Percentiles rank a stretch among this genome's conserved stretches.
phyloP scores from a whole-genome alignment of 148 eudicot genomes.

The Silene uniflora region DNA sequence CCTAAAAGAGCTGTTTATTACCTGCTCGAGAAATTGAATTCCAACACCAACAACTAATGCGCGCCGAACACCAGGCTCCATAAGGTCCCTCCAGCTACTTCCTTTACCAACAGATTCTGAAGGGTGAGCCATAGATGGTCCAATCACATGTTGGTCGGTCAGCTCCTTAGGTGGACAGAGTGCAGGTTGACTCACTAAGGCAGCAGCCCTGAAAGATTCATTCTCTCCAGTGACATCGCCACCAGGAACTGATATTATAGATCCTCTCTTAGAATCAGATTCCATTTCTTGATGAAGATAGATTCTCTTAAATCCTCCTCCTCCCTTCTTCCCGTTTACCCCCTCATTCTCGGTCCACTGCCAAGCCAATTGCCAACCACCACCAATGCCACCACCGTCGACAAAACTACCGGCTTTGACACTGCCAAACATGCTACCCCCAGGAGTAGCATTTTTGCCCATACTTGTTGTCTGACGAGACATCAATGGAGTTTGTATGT shows the following conservation, averaged over 20 bases:
- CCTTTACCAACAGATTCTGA: constrained; percentile 43
- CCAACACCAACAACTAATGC: constrained; percentile 55
- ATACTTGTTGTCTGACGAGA: constrained; percentile 48
- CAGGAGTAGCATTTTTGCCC: constrained; percentile 42
- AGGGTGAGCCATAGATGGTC: constrained; percentile 56
- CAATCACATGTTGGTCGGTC: constrained; percentile 38
- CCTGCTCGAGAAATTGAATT: constrained; percentile 60
- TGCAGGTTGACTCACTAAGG: constrained; percentile 58
- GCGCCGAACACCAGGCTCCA: constrained; percentile 57
- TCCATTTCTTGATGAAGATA: constrained; percentile 49
- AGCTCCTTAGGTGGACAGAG: constrained; percentile 43
- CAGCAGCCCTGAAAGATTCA: constrained; percentile 49
- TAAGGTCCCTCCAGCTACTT: constrained; percentile 40
- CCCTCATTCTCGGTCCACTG: constrained; percentile 52
- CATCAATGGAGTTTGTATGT: constrained; percentile 43
- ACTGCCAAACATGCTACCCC: constrained; percentile 40
- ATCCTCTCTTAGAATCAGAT: constrained; percentile 39
- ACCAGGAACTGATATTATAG: constrained; percentile 43
- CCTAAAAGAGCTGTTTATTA: constrained; percentile 13
- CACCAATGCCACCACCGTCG: constrained; percentile 49
- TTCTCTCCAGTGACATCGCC: constrained; percentile 37
- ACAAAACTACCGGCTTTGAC: constrained; percentile 37
- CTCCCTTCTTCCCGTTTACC: constrained; percentile 36
- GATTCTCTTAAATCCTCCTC: constrained; percentile 52
- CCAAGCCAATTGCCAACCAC: constrained; percentile 77